These are phyloP conservation scores for Skeletonema marinoi DNA, from an alignment of 108 stramenopile genomes.

Conservation along the genomic window DNA sequence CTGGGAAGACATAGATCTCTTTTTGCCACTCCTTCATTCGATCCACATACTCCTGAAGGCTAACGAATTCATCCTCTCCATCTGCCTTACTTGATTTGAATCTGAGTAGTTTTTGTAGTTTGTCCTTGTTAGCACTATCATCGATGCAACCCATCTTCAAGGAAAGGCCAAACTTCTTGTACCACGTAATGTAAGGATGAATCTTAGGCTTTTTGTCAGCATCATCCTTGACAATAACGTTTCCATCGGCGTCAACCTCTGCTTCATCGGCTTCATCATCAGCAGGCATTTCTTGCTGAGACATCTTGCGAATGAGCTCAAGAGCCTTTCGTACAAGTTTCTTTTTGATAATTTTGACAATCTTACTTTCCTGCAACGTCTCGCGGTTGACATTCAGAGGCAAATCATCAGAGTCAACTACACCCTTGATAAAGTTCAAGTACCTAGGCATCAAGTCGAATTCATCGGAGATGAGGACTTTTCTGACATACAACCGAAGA, in stretches of 20 bases:
- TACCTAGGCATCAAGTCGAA: slow-evolving; percentile 98
- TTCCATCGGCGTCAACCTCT: slow-evolving; percentile 65
- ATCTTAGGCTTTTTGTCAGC: slow-evolving; percentile 57
- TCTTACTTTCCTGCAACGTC: slow-evolving; percentile 96
- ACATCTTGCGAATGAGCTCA: slow-evolving; percentile 92
- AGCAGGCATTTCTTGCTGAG: slow-evolving; percentile 44
- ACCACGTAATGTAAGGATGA: slow-evolving; percentile 92
- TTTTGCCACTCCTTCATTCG: slow-evolving; percentile 99
- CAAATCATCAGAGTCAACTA: slow-evolving; percentile 99
- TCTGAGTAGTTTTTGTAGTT: slow-evolving; percentile 94
- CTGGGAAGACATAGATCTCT: slow-evolving; percentile 96
- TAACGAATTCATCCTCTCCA: slow-evolving; percentile 72
- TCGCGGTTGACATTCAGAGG: slow-evolving; percentile 99
- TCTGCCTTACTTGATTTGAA: slow-evolving; percentile 89
- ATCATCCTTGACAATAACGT: slow-evolving; percentile 55
- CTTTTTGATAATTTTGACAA: slow-evolving; percentile 98
- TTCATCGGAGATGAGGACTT: slow-evolving; percentile 98
- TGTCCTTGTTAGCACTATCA: slow-evolving; percentile 91
- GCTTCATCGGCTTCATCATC: slow-evolving; percentile 64
- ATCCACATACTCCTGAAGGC: slow-evolving; percentile 90
- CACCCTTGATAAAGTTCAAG: slow-evolving; percentile 95
- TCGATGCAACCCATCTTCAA: slow-evolving; percentile 98
- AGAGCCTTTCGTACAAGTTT: slow-evolving; percentile 98
- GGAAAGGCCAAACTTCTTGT: slow-evolving; percentile 90
- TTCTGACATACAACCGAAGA: slow-evolving; percentile 94